Evolutionary conservation across 2,329 filamentous ascomycete genomes (phyloP), one percentile per base, ranked within the genome.

Genomic region (Albifimbria verrucaria): DNA sequence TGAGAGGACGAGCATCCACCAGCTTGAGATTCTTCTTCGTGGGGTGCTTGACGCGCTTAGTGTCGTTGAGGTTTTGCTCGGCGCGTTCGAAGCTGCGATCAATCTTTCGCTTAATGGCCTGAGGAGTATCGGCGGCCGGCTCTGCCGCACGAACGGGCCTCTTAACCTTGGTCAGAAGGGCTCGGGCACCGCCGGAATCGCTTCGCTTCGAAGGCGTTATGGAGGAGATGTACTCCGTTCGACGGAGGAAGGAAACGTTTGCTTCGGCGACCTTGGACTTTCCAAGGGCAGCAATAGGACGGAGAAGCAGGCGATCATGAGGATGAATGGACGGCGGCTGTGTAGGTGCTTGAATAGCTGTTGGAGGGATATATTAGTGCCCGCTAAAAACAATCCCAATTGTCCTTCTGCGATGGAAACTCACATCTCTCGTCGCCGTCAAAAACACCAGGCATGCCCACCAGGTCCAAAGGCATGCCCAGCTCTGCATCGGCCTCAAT

Each of bases 401-500:
- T 7, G n/a, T n/a, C n/a, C n/a, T n/a, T n/a, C n/a, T n/a, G n/a
- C n/a, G n/a, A n/a, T 11, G 4, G 5, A 44, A 20, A 61, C 66
- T 69, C 79, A 97, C 92, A 91, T 74, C 88, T 88, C 77, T 97
- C 93, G 69, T 97, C 92, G 54, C 92, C 93, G 65, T 97, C 87
- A 66, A 97, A 97, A 53, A 97, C 87, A 25, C 92, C 92, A 7
- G 93, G 93, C 76, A 97, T 90, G 65, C 94, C 94, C 53, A 97
- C 89, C 61, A 99, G 76, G 69, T 97, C 93, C 67, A 99, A 85
- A 55, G 92, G 92, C 94, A 99, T 97, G 53, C 94, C 94, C 62
- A 97, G 82, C 77, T 99, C 94, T 9, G 92, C 94, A 82, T 99
- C 94, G 25, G 92, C 92, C 73, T 99, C 94, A 56, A 99, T 94